Base-by-base conservation (phyloP, 2,329 filamentous ascomycete species). In the Scytalidium sp. region DNA sequence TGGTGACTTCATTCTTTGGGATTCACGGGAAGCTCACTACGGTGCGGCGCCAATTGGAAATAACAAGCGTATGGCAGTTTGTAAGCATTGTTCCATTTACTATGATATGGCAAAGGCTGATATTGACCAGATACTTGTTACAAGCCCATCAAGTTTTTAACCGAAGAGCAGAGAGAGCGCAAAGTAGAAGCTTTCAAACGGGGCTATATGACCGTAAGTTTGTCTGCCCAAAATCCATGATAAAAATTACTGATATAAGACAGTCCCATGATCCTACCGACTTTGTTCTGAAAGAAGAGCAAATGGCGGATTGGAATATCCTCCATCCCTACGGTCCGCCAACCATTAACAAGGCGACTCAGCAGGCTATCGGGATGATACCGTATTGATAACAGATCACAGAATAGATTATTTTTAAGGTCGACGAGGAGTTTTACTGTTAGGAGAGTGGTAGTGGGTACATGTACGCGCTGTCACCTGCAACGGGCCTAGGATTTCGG, bases 11-110 rank as follows among this genome's bases (percentile, higher is more conserved):
- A 65, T 74, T 9, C 59, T 74, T 5, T 73, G 71, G 73, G 72
- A 75, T 50, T 70, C 69, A 9, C 60, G 75, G 3, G 71, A 70
- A 1, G 70, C 76, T 52, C 74, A 78, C 60, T 76, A 71, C 53
- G 64, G 61, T 25, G 53, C 25, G 8, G 25, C 25, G 8, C 25
- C 25, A 8, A 7, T 29, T 8, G 25, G 25, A 29, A 29, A 29
- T 13, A 29, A 29, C 25, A 29, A 29, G 25, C 25, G 25, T 29
- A 29, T 29, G 25, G 25, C 25, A 29, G 13, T 29, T 29, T 29
- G 25, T 29, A 29, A 29, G 13, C 13, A 29, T 29, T 13, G 8
- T 29, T 13, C 8, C 8, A 13, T 29, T 13, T 7, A 13, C 25
- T 29, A 29, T 13, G 25, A 8, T 13, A 29, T 29, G n/a, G 25